Evolutionary conservation across 1,284 basidiomycete species (phyloP).

Genomic region (Cryptococcus sp.): DNA sequence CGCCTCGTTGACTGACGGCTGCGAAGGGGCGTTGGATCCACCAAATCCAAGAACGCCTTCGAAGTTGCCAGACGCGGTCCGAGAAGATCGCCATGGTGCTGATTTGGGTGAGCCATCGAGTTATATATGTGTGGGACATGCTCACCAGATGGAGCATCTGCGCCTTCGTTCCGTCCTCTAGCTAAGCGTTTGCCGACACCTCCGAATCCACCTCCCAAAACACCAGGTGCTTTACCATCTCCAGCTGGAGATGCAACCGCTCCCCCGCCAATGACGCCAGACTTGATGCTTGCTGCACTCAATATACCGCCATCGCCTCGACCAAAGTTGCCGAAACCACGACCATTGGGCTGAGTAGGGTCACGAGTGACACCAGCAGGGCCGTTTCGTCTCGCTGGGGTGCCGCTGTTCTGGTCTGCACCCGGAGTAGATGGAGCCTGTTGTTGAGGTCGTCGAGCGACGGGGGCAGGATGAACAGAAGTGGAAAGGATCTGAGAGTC

Average conservation of each 20-base stretch:
- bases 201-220: slow-evolving; percentile 41
- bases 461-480: slow-evolving; percentile 34
- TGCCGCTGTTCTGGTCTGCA: background rate
- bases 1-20: slow-evolving; percentile 10
- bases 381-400: slow-evolving; percentile 6
- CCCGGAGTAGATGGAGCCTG: slow-evolving; percentile 8
- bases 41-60: slow-evolving; percentile 47
- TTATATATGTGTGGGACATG: background rate
- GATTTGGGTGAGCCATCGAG: slow-evolving; percentile 1
- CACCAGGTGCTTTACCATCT: slow-evolving; percentile 28
- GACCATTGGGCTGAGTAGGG: slow-evolving; percentile 9
- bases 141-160: slow-evolving; percentile 19
- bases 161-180: slow-evolving; percentile 16
- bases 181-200: slow-evolving; percentile 32
- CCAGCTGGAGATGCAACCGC: slow-evolving; percentile 15
- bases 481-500: slow-evolving; percentile 30
- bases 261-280: slow-evolving; percentile 27
- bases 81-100: slow-evolving; percentile 36
- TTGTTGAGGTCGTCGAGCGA: slow-evolving; percentile 20
- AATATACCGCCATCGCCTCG: slow-evolving; percentile 25
- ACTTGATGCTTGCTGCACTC: slow-evolving; percentile 27
- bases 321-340: slow-evolving; percentile 13
- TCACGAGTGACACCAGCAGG: background rate
- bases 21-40: slow-evolving; percentile 4
- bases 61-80: slow-evolving; percentile 35